Evolutionary conservation across 305 asterid genomes (phyloP).

Genomic region (Fraxinus platypoda): DNA sequence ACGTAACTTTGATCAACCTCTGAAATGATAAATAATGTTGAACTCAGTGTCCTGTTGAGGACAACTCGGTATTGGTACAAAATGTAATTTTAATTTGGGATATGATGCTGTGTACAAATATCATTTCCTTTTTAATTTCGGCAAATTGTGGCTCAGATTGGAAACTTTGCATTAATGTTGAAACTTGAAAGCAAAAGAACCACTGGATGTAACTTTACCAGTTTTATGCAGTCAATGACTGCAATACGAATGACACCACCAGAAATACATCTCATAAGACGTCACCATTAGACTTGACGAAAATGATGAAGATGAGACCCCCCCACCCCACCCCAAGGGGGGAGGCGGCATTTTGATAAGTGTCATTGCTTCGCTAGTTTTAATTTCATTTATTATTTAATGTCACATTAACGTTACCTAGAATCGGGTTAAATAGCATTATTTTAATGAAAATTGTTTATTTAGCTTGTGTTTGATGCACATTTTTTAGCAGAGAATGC

Average conservation of each 20-base stretch:
- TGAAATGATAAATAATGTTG: not conserved
- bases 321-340: no score
- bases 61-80: conserved; percentile 4
- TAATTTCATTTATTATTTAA: no score
- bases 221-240: conserved; percentile 1
- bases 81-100: not conserved
- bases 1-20: not conserved
- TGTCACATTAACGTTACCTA: no score
- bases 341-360: not conserved
- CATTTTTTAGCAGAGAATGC: no score
- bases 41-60: not conserved
- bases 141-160: conserved; percentile 13
- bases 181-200: conserved; percentile 10
- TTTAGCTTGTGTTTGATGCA: no score
- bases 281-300: not conserved
- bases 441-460: no score
- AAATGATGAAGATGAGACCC: not conserved
- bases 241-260: conserved; percentile 19
- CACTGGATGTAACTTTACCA: not conserved
- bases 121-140: not conserved
- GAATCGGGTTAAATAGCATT: no score
- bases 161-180: conserved; percentile 11
- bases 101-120: no score
- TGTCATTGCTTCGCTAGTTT: not conserved
- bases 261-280: conserved; percentile 9